A percentile compares a stretch with the other conserved stretches of the same genome.
Evolutionary conservation across 306 rosid species (phyloP).

Genomic region (Vigna unguiculata): DNA sequence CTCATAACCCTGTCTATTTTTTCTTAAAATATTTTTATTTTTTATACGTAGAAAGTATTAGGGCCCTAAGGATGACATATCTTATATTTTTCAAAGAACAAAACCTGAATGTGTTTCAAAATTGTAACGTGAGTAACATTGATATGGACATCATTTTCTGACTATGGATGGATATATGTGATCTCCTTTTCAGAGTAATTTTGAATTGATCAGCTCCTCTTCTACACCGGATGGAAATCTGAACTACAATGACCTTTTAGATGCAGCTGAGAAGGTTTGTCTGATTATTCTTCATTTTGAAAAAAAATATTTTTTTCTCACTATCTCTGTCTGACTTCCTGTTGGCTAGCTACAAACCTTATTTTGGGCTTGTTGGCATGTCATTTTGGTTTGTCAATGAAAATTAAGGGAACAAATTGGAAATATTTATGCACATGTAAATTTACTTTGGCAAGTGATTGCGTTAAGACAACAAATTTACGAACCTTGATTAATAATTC

Average conservation of each 20-base stretch:
- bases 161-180: conserved; percentile 26
- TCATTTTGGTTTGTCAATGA: conserved; percentile 1
- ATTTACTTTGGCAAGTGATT: conserved; percentile 13
- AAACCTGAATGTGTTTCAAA: conserved; percentile 6
- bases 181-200: conserved; percentile 60
- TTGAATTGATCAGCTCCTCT: conserved; percentile 64
- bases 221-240: conserved; percentile 86
- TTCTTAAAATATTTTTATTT: background rate
- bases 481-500: background rate
- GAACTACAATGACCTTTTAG: conserved; percentile 64
- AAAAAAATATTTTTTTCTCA: background rate
- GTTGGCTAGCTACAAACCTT: conserved; percentile 15
- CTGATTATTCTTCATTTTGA: conserved; percentile 4
- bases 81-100: background rate
- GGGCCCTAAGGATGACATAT: background rate
- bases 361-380: conserved; percentile 3
- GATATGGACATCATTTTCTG: conserved; percentile 5
- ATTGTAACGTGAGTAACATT: conserved; percentile 23
- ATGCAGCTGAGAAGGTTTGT: conserved; percentile 62
- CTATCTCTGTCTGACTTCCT: conserved; percentile 12
- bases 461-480: background rate
- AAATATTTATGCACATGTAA: conserved; percentile 5
- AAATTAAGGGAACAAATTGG: background rate
- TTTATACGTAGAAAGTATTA: background rate
- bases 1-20: background rate